A percentile compares a stretch with the other conserved stretches of the same genome.
These are phyloP conservation scores for Thamnidium elegans DNA, from an alignment of 192 early-diverging fungal genomes.

Conservation along the genomic window DNA sequence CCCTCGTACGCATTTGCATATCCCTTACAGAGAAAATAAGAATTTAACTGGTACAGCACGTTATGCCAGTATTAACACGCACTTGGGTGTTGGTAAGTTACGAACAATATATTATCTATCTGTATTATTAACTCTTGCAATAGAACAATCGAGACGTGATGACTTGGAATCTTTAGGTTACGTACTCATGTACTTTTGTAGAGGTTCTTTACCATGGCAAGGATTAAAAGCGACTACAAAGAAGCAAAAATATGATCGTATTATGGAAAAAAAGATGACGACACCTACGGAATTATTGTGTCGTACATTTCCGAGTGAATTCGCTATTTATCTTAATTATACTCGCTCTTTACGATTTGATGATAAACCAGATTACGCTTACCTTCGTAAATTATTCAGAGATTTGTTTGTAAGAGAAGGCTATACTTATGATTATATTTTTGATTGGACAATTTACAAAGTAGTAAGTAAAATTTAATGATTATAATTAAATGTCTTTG, in stretches of 20 bases:
- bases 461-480: slow-evolving; percentile 31
- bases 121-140: background rate
- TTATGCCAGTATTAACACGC: slow-evolving; percentile 87
- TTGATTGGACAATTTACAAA: slow-evolving; percentile 84
- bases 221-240: slow-evolving; percentile 84
- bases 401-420: slow-evolving; percentile 85
- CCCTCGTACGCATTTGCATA: slow-evolving; percentile 80
- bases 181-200: slow-evolving; percentile 88
- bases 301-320: slow-evolving; percentile 78
- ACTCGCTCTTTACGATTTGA: slow-evolving; percentile 81
- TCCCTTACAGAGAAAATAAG: slow-evolving; percentile 89
- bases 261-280: slow-evolving; percentile 93
- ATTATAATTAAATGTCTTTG: too few relatives aligned
- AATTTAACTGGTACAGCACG: slow-evolving; percentile 87
- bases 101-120: background rate
- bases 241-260: slow-evolving; percentile 93
- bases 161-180: slow-evolving; percentile 87
- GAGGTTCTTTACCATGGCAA: slow-evolving; percentile 87
- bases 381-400: slow-evolving; percentile 82
- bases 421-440: slow-evolving; percentile 85
- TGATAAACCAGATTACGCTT: slow-evolving; percentile 90
- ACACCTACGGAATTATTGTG: slow-evolving; percentile 80
- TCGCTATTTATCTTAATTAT: slow-evolving; percentile 86
- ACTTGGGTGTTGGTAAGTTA: slow-evolving; percentile 62
- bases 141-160: slow-evolving; percentile 86